A percentile compares a stretch with the other conserved stretches of the same genome.
These are phyloP conservation scores for Phylloporus rhodoxanthus DNA, from an alignment of 768 basidiomycete species.

Conservation along the genomic window DNA sequence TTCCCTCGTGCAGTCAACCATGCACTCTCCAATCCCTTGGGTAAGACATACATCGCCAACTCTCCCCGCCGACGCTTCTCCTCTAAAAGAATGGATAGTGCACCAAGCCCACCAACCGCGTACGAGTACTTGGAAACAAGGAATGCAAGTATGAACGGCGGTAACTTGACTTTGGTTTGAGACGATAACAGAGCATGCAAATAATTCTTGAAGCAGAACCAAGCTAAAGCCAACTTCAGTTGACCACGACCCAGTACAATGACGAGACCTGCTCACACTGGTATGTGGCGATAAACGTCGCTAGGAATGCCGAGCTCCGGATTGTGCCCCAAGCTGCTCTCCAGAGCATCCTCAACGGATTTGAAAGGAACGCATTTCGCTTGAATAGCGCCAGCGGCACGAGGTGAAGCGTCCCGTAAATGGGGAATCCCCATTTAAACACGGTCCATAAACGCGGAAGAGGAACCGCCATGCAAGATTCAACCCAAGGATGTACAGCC, in stretches of 20 bases:
- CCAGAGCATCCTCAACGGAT: slow-evolving; percentile 61
- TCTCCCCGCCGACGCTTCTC: slow-evolving; percentile 85
- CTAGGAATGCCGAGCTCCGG: slow-evolving; percentile 84
- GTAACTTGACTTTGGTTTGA: slow-evolving; percentile 33
- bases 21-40: slow-evolving; percentile 85
- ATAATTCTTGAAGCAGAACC: slow-evolving; percentile 63
- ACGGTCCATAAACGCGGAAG: slow-evolving; percentile 66
- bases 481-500: slow-evolving; percentile 70
- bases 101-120: slow-evolving; percentile 68
- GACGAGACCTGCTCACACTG: slow-evolving; percentile 50
- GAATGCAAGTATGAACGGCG: slow-evolving; percentile 45
- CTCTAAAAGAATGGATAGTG: slow-evolving; percentile 79
- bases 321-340: slow-evolving; percentile 65
- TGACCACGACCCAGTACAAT: background rate
- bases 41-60: slow-evolving; percentile 87
- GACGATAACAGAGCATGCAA: slow-evolving; percentile 46
- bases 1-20: slow-evolving; percentile 77
- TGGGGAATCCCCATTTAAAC: slow-evolving; percentile 75
- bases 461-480: slow-evolving; percentile 44
- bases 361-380: slow-evolving; percentile 53
- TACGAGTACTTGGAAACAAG: slow-evolving; percentile 67
- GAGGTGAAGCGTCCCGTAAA: slow-evolving; percentile 87
- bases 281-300: slow-evolving; percentile 73
- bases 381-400: slow-evolving; percentile 84
- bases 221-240: slow-evolving; percentile 33